Percentiles rank a stretch among this genome's conserved stretches.
Conservation (phyloP, 2,329 filamentous ascomycete species). For the Aspergillus ruber region DNA sequence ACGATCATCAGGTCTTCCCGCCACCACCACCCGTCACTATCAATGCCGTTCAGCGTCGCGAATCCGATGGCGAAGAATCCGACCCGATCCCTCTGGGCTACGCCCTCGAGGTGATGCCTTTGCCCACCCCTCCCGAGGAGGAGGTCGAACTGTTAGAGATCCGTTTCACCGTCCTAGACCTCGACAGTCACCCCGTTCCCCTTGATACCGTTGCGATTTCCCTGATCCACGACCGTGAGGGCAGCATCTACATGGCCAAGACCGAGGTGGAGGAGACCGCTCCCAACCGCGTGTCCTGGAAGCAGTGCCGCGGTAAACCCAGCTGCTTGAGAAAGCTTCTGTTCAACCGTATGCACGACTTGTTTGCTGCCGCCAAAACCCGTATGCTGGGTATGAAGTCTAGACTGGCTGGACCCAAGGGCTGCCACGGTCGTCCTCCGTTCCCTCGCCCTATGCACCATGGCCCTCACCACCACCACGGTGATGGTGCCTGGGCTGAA, state of each 20-base stretch:
- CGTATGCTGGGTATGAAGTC: conserved; percentile 27
- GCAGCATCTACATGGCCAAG: conserved; percentile 32
- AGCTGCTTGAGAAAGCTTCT: conserved; percentile 35
- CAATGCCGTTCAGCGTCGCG: conserved; percentile 27
- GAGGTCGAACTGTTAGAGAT: conserved; percentile 31
- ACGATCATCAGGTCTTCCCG: conserved; percentile 35
- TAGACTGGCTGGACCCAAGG: conserved; percentile 21
- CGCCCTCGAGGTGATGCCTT: conserved; percentile 35
- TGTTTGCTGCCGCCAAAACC: conserved; percentile 33
- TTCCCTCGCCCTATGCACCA: conserved; percentile 7
- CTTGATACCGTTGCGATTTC: conserved; percentile 39
- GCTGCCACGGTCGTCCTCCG: conserved; percentile 24
- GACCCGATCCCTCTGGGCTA: conserved; percentile 36
- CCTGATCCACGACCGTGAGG: conserved; percentile 29
- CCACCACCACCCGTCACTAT: conserved; percentile 25
- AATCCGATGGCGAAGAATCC: conserved; percentile 30
- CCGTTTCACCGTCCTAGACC: conserved; percentile 41
- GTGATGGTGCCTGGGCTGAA: not conserved
- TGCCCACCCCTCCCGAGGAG: conserved; percentile 22
- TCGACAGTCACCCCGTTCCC: conserved; percentile 37
- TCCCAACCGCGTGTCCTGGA: conserved; percentile 34
- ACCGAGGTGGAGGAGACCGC: conserved; percentile 33
- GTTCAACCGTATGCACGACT: conserved; percentile 31
- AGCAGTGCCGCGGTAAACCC: conserved; percentile 35
- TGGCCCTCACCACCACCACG: not conserved